phyloP scores from a whole-genome alignment of 192 early-diverging fungal species.

The Allomyces javanicus region DNA sequence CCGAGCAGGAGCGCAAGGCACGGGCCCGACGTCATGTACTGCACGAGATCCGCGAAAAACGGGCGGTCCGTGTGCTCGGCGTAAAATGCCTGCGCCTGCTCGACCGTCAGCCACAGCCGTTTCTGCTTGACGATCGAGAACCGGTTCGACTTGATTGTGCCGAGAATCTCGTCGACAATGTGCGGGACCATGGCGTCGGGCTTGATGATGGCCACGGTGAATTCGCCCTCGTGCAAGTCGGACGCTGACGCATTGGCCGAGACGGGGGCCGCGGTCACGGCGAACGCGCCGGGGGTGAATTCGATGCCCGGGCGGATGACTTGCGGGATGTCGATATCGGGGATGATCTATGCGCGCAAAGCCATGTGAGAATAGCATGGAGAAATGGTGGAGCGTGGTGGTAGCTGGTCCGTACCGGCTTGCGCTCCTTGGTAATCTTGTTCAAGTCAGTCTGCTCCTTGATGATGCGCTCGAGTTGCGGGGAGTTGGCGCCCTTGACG shows the following conservation, averaged over 20 bases:
- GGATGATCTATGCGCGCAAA: background rate
- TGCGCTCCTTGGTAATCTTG: conserved; percentile 13
- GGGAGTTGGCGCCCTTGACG: conserved; percentile 35
- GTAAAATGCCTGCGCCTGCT: conserved; percentile 29
- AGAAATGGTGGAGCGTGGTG: too few relatives aligned
- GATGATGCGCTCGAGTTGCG: conserved; percentile 27
- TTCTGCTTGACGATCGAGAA: conserved; percentile 21
- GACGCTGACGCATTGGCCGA: background rate
- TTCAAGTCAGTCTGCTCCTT: conserved; percentile 31
- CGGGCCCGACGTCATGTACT: conserved; percentile 16
- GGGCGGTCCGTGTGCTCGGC: conserved; percentile 24
- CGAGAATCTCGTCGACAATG: conserved; percentile 21
- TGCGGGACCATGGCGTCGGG: conserved; percentile 35
- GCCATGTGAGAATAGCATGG: too few relatives aligned
- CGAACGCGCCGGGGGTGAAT: background rate
- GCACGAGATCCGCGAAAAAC: conserved; percentile 21
- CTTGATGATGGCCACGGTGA: conserved; percentile 37
- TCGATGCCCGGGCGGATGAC: background rate
- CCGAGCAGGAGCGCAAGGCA: background rate
- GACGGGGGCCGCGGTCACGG: background rate
- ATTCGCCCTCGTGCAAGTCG: conserved; percentile 8
- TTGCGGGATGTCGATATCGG: background rate
- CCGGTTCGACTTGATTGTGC: conserved; percentile 19
- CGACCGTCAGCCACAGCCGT: conserved; percentile 27
- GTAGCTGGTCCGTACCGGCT: conserved; percentile 7